These are phyloP conservation scores for Leishmania lainsoni DNA, from an alignment of 208 protist species.

Conservation along the genomic window DNA sequence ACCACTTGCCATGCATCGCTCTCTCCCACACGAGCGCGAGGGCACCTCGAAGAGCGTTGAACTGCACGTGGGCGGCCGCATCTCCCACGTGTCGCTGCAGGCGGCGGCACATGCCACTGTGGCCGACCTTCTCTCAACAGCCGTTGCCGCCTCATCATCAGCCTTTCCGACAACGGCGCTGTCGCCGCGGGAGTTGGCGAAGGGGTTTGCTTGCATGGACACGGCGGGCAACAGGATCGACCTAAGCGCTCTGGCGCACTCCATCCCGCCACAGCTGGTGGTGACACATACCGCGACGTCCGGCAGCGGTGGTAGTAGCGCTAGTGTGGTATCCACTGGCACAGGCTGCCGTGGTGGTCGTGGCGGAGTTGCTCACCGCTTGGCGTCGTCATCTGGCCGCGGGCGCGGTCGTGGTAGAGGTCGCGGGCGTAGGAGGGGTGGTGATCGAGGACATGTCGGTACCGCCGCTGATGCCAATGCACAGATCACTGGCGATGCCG, in stretches of 20 bases:
- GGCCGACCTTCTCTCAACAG: constrained; percentile 29
- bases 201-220: constrained; percentile 19
- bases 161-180: neutral
- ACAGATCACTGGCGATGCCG: neutral
- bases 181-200: constrained; percentile 16
- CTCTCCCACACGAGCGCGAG: neutral
- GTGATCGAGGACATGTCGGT: constrained; percentile 4
- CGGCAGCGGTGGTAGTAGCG: neutral
- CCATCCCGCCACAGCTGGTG: constrained; percentile 11
- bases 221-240: constrained; percentile 12
- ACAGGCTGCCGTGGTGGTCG: neutral
- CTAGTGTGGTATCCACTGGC: neutral
- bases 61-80: constrained; percentile 26
- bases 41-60: constrained; percentile 30
- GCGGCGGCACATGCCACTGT: constrained; percentile 32
- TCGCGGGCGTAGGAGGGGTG: neutral
- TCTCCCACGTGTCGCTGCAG: constrained; percentile 28
- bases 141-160: constrained; percentile 15
- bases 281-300: constrained; percentile 1
- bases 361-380: neutral
- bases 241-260: constrained; percentile 7
- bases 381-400: neutral
- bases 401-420: constrained; percentile 16
- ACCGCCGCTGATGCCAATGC: constrained; percentile 4
- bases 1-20: constrained; percentile 1